Conservation (phyloP, 129 eudicot species). For the Artemisia annua region DNA sequence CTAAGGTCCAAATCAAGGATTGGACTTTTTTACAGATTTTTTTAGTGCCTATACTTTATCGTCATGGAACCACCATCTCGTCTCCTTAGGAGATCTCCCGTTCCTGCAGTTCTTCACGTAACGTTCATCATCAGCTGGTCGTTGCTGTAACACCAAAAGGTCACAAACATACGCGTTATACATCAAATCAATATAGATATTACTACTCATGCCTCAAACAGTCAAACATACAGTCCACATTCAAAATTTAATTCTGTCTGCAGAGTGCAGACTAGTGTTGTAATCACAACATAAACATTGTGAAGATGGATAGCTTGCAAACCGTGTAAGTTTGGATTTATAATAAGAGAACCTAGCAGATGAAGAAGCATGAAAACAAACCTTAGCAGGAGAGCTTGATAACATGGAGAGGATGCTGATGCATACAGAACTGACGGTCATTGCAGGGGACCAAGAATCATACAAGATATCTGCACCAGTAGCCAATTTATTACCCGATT, state of each 20-base stretch:
- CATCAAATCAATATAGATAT: neutral
- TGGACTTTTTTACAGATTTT: slow-evolving; percentile 16
- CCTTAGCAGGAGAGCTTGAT: slow-evolving; percentile 78
- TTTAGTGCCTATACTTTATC: slow-evolving; percentile 62
- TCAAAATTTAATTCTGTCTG: neutral
- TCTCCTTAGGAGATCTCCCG: slow-evolving; percentile 96
- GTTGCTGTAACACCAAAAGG: slow-evolving; percentile 52
- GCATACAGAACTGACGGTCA: slow-evolving; percentile 83
- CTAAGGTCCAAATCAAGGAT: slow-evolving; percentile 6
- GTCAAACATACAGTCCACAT: neutral
- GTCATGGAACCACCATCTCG: slow-evolving; percentile 99
- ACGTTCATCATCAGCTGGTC: slow-evolving; percentile 87
- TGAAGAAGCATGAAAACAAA: slow-evolving; percentile 8
- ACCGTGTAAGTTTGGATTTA: neutral
- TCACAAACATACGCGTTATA: neutral
- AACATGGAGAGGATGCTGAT: slow-evolving; percentile 82
- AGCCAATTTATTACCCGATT: neutral
- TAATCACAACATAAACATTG: neutral
- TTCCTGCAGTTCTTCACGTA: slow-evolving; percentile 92
- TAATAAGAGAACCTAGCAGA: neutral
- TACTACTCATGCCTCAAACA: neutral
- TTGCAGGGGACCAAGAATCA: slow-evolving; percentile 91
- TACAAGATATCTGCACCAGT: slow-evolving; percentile 66
- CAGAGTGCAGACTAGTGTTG: neutral
- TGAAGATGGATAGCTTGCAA: neutral